phyloP scores from a whole-genome alignment of 192 early-diverging fungal species.

The Dimargaris xerosporica region DNA sequence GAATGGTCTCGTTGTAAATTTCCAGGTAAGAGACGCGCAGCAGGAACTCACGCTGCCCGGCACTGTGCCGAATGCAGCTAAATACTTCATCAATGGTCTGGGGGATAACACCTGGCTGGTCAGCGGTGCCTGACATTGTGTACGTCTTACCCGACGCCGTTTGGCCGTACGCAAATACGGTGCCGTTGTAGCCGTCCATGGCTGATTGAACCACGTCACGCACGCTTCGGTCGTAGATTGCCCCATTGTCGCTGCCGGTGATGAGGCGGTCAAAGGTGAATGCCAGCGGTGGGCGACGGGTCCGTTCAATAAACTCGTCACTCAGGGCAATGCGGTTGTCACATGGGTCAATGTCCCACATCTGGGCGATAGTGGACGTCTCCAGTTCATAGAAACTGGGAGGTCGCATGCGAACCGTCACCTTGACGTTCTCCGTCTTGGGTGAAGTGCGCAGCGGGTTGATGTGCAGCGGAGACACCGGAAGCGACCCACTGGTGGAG shows the following conservation, averaged over 20 bases:
- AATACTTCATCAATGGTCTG: conserved; percentile 66
- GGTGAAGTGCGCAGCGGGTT: background rate
- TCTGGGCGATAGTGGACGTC: background rate
- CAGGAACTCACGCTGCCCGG: conserved; percentile 48
- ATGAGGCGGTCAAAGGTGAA: conserved; percentile 1
- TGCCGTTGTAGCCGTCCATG: conserved; percentile 80
- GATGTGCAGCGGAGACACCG: no score
- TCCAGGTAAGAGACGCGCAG: conserved; percentile 81
- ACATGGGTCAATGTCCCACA: conserved; percentile 8
- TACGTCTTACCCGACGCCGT: conserved; percentile 76
- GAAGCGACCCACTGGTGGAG: no score
- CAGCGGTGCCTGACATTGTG: conserved; percentile 40
- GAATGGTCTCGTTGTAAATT: conserved; percentile 75
- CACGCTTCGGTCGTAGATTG: conserved; percentile 25
- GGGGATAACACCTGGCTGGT: conserved; percentile 61
- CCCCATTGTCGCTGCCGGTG: conserved; percentile 18
- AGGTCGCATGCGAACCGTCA: conserved; percentile 8
- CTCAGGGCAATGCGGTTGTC: conserved; percentile 1
- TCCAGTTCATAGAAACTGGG: conserved; percentile 7
- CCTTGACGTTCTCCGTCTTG: conserved; percentile 10
- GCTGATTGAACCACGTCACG: conserved; percentile 25
- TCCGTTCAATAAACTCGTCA: conserved; percentile 4
- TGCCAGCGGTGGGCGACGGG: background rate
- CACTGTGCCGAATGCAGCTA: conserved; percentile 44
- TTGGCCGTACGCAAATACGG: conserved; percentile 86